Percentiles rank a stretch among this genome's conserved stretches.
Evolutionary conservation across 169 alveolate species (phyloP).

Genomic region (Eimeria sp.): DNA sequence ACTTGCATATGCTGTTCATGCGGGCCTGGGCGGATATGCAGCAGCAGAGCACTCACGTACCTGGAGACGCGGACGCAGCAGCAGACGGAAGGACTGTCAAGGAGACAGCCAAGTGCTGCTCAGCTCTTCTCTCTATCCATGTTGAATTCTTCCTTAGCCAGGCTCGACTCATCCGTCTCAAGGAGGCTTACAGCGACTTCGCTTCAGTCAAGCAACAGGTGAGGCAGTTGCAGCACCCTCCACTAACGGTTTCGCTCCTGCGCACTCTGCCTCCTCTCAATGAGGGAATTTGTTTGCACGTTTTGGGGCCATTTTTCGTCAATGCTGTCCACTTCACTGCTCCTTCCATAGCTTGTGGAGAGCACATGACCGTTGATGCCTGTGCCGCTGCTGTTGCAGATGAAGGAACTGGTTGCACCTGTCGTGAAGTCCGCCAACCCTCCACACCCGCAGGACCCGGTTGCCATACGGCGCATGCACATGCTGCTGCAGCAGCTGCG

Average conservation of each 20-base stretch:
- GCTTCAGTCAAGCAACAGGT: conserved; percentile 56
- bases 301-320: too few relatives aligned
- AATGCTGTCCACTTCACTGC: too few relatives aligned
- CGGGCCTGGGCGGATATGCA: conserved; percentile 34
- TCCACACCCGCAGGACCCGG: conserved; percentile 23
- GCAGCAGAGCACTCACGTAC: background rate
- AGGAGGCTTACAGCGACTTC: conserved; percentile 6
- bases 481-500: conserved; percentile 58
- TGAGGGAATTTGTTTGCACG: too few relatives aligned
- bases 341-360: too few relatives aligned
- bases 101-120: conserved; percentile 21
- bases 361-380: background rate
- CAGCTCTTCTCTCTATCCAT: background rate
- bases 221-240: background rate
- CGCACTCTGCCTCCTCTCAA: background rate
- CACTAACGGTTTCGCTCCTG: background rate
- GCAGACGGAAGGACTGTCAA: background rate
- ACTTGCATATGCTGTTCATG: background rate
- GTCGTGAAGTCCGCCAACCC: conserved; percentile 37
- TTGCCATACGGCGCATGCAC: conserved; percentile 47
- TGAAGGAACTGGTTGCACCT: conserved; percentile 2
- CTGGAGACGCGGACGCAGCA: conserved; percentile 17
- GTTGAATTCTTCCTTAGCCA: conserved; percentile 17
- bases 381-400: background rate
- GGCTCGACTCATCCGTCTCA: background rate